Base-by-base conservation (phyloP, 2,329 filamentous ascomycete genomes). In the Aspergillus felis region DNA sequence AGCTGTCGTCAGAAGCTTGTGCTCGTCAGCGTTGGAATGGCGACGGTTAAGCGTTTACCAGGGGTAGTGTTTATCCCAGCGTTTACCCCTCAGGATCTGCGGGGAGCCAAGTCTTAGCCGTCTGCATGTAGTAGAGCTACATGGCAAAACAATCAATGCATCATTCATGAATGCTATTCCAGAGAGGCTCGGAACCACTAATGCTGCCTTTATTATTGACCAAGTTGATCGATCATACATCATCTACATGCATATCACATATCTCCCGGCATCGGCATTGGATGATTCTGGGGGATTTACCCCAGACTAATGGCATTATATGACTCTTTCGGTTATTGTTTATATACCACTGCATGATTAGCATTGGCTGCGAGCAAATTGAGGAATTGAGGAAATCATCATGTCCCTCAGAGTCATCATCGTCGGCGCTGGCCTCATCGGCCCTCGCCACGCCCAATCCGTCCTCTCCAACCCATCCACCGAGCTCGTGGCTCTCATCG, bases 381-480 rank as follows among this genome's bases (percentile, higher is more conserved):
- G 28, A 29, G 9, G 9, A 29, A 9, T 9, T 28, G 28, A n/a
- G 8, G 1, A 29, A 4, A 29, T 29, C 28, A 29, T 32, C 28
- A 29, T 35, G 42, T 12, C 42, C 22, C 42, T 46, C 8, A 8
- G 42, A 46, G 8, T 46, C 42, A 46, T 46, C 22, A 17, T 46
- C 42, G 42, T 46, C 42, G 42, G 42, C 38, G 74, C 73, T 29
- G 81, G 80, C 2, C 66, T 79, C 14, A 82, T 83, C 52, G 81
- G 80, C 3, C 79, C 80, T 38, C 74, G 80, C 24, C 81, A 83
- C 63, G 79, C 79, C 0, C 65, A 76, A 59, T 76, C 79, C 17
- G 71, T 83, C 8, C 57, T 73, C 28, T 61, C 66, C 3, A 74
- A 77, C 57, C 68, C 72, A 5, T 64, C 67, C 20, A 74, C 78